Percentiles rank a stretch among this genome's conserved stretches.
These are phyloP conservation scores for Russula griseocarnosa DNA, from an alignment of 768 basidiomycete species.

Conservation along the genomic window DNA sequence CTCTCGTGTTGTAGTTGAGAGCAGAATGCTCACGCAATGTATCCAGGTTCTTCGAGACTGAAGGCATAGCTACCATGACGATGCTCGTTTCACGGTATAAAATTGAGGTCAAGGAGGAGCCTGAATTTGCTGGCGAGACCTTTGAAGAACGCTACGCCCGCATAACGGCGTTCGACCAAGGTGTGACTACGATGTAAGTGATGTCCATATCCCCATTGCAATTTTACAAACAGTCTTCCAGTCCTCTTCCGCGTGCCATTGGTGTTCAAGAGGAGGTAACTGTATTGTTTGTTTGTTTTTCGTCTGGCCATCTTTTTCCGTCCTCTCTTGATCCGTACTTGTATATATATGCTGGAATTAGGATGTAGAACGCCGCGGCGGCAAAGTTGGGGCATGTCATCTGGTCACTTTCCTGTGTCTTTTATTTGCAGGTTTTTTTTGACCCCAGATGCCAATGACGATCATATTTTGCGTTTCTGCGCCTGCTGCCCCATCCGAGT, in stretches of 20 bases:
- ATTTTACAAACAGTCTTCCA: background rate
- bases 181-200: constrained; percentile 19
- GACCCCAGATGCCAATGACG: too few relatives aligned
- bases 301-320: too few relatives aligned
- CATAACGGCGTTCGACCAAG: background rate
- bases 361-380: too few relatives aligned
- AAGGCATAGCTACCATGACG: constrained; percentile 45
- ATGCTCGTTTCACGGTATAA: constrained; percentile 45
- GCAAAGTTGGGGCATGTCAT: too few relatives aligned
- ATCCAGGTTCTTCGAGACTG: constrained; percentile 47
- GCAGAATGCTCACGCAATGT: background rate
- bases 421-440: too few relatives aligned
- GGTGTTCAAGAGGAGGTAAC: constrained; percentile 8
- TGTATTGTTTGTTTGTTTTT: background rate
- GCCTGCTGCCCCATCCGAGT: too few relatives aligned
- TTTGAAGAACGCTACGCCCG: constrained; percentile 41
- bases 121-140: constrained; percentile 43
- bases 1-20: background rate
- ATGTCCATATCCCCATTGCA: background rate
- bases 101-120: constrained; percentile 48
- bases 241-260: constrained; percentile 2
- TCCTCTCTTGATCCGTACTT: background rate
- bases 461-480: too few relatives aligned
- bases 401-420: too few relatives aligned
- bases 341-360: too few relatives aligned